These are phyloP conservation scores for Penicillium sp. DNA, from an alignment of 2,329 filamentous ascomycete genomes.

Conservation along the genomic window DNA sequence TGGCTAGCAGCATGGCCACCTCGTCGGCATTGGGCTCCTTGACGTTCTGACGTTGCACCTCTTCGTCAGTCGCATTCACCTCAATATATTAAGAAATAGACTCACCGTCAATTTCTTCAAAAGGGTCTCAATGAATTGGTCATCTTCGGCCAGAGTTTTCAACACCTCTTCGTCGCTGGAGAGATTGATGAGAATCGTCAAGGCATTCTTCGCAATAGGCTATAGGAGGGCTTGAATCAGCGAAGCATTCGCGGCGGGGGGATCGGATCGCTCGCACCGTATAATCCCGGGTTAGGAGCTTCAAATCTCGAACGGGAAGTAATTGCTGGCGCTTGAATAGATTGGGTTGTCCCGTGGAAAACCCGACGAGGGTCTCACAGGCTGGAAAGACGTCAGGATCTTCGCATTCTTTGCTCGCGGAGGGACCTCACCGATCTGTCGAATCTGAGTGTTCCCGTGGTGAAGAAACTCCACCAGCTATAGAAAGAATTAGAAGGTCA, in stretches of 20 bases:
- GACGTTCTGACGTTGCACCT: conserved; percentile 24
- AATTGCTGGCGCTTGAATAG: conserved; percentile 83
- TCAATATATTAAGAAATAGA: conserved; percentile 28
- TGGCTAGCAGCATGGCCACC: conserved; percentile 87
- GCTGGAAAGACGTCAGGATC: conserved; percentile 48
- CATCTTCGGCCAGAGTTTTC: conserved; percentile 69
- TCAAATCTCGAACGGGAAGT: conserved; percentile 79
- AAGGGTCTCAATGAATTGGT: conserved; percentile 73
- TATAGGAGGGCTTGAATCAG: conserved; percentile 36
- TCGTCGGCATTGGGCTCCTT: conserved; percentile 81
- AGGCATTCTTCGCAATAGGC: conserved; percentile 88
- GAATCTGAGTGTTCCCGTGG: conserved; percentile 86
- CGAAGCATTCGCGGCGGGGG: conserved; percentile 1
- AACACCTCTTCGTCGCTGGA: conserved; percentile 80
- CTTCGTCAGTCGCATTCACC: neutral
- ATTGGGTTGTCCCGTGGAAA: conserved; percentile 68
- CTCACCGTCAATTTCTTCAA: conserved; percentile 72
- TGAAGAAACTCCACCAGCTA: conserved; percentile 79
- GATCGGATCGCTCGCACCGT: conserved; percentile 54
- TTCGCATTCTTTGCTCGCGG: neutral
- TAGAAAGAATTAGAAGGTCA: neutral
- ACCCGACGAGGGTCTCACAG: conserved; percentile 82
- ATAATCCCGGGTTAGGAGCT: conserved; percentile 81
- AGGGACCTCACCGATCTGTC: conserved; percentile 64
- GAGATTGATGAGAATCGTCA: conserved; percentile 75